Evolutionary conservation across 352 stramenopile species (phyloP), one percentile per base, ranked within the genome.

Genomic region (Phytopythium oedochilum): DNA sequence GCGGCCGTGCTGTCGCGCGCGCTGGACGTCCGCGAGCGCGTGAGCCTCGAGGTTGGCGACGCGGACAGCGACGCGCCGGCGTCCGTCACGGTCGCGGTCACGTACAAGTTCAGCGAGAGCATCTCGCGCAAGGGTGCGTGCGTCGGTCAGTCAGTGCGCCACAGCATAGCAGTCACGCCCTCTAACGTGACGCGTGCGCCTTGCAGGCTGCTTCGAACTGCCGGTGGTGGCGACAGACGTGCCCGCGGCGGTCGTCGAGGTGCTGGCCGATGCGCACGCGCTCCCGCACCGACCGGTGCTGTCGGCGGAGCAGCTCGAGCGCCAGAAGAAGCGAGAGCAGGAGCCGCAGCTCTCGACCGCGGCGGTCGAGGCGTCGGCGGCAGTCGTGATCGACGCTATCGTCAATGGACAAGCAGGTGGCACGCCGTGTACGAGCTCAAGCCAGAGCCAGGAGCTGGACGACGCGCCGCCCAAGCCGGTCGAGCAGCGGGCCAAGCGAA

Each of bases 101-200:
- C 73, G 50, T 89, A 89, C 71, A 73, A 74, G 61, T 88, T 89
- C 56, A 80, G 73, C 28, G 54, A 71, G 15, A 74, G 59, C 5
- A 78, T 88, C 31, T 78, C 68, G 15, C 66, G 77, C 29, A 83
- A 76, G 34, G 76, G 60, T 52, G 25, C 28, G n/a, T 3, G 50
- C 0, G 17, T 8, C n/a, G 5, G 40, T 43, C 9, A 8, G 7
- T 17, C n/a, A 18, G n/a, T 47, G 22, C 5, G 17, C 5, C n/a
- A 47, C 40, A 29, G n/a, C 40, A 29, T 18, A 5, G 8, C 29
- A 2, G 40, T 10, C 10, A 9, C 8, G n/a, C 40, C 9, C 17
- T n/a, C 40, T 40, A 18, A 46, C 29, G 18, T 38, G 26, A 12
- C 20, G 18, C 36, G 23, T 18, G 11, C 22, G 25, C 10, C 17